A percentile compares a stretch with the other conserved stretches of the same genome.
Conservation (phyloP, 169 alveolate species). For the Plasmodium coatneyi region DNA sequence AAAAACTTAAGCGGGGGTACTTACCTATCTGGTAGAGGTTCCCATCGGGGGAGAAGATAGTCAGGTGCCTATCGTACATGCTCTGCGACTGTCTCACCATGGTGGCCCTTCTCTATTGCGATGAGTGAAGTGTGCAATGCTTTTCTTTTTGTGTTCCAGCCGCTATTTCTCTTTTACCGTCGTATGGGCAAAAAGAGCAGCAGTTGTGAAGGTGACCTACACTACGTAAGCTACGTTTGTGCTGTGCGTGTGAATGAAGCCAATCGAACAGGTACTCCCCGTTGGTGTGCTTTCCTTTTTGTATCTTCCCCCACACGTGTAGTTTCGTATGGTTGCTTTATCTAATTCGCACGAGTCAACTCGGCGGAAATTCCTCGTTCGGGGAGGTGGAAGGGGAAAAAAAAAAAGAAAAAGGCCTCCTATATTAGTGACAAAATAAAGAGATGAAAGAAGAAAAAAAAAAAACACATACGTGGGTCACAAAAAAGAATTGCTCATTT, state of each 20-base stretch:
- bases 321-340: background rate
- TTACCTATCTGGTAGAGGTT: constrained; percentile 95
- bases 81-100: constrained; percentile 91
- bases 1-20: background rate
- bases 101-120: constrained; percentile 37
- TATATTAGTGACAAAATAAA: background rate
- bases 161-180: background rate
- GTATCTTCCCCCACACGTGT: background rate
- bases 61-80: constrained; percentile 93
- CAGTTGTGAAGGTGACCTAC: background rate
- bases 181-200: background rate
- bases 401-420: background rate
- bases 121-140: background rate
- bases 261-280: background rate
- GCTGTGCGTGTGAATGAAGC: background rate
- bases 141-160: background rate
- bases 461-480: background rate
- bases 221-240: background rate
- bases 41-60: constrained; percentile 99
- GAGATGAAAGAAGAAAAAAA: no score
- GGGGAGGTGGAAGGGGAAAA: background rate
- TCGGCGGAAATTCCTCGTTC: background rate
- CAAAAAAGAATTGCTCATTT: background rate
- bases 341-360: background rate
- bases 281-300: background rate